Evolutionary conservation across 768 basidiomycete species (phyloP).

Genomic region (Lactarius sanguifluus): DNA sequence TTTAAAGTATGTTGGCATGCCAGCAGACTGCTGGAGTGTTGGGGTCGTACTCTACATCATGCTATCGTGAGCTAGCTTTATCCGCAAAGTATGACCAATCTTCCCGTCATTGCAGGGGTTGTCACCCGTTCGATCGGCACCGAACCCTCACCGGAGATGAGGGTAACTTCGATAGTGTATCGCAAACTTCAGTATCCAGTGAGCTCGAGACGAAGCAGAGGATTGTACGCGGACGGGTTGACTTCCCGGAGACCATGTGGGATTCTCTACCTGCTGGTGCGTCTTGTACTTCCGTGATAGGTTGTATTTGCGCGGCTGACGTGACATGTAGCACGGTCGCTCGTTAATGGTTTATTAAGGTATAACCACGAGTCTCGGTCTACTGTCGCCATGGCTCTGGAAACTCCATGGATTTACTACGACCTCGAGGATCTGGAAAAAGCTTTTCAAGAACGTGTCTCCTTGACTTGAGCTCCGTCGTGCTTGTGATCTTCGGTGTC

Average conservation of each 20-base stretch:
- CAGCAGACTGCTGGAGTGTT: conserved; percentile 89
- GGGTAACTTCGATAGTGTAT: conserved; percentile 27
- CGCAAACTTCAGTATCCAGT: conserved; percentile 46
- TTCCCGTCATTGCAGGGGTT: conserved; percentile 10
- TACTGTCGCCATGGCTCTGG: conserved; percentile 60
- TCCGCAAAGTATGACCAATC: not conserved
- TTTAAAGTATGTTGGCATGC: conserved; percentile 74
- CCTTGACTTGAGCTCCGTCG: conserved; percentile 15
- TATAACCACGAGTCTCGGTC: conserved; percentile 57
- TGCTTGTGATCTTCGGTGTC: not conserved
- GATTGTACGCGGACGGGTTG: conserved; percentile 49
- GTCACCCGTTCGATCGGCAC: conserved; percentile 26
- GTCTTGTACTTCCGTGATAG: conserved; percentile 26
- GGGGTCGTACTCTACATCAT: conserved; percentile 82
- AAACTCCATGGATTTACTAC: conserved; percentile 63
- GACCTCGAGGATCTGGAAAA: conserved; percentile 61
- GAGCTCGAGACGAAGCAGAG: conserved; percentile 66
- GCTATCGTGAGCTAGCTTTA: conserved; percentile 60
- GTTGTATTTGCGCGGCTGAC: conserved; percentile 6
- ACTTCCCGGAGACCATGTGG: conserved; percentile 61
- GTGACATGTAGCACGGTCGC: conserved; percentile 48
- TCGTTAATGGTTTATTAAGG: conserved; percentile 62
- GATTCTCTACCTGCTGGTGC: conserved; percentile 55
- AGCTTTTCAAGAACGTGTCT: conserved; percentile 59
- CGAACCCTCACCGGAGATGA: not conserved